A percentile compares a stretch with the other conserved stretches of the same genome.
Conservation (phyloP, 2,329 filamentous ascomycete species). For the Aspergillus viridinutans region DNA sequence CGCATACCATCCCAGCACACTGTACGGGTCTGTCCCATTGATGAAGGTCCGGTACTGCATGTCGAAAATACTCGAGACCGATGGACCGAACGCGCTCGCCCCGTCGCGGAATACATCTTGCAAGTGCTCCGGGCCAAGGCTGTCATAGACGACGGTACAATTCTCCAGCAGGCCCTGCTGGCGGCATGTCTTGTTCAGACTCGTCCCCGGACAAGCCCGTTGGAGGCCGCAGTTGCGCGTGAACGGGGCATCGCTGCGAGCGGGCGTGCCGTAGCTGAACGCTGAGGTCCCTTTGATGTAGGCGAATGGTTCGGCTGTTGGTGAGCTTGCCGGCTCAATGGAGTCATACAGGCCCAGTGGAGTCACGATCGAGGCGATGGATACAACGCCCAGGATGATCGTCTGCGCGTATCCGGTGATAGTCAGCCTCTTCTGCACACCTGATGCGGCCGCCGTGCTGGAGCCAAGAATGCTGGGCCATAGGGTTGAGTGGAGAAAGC, state of each 20-base stretch:
- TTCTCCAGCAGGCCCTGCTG: not conserved
- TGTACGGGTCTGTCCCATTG: conserved; percentile 3
- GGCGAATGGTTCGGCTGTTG: conserved; percentile 26
- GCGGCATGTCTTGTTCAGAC: not conserved
- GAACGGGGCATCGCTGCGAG: conserved; percentile 29
- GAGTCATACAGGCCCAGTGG: conserved; percentile 46
- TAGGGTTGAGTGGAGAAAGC: conserved; percentile 36
- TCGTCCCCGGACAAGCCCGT: conserved; percentile 21
- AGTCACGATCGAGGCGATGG: conserved; percentile 44
- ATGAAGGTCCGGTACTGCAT: conserved; percentile 34
- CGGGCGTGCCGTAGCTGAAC: conserved; percentile 39
- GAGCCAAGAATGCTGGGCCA: conserved; percentile 42
- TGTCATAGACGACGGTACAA: conserved; percentile 25
- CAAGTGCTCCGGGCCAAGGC: conserved; percentile 31
- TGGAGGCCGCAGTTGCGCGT: conserved; percentile 29
- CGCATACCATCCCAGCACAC: not conserved
- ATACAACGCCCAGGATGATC: conserved; percentile 29
- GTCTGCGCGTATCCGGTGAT: conserved; percentile 24
- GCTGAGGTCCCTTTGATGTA: conserved; percentile 38
- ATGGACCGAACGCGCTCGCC: conserved; percentile 17
- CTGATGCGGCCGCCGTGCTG: conserved; percentile 31
- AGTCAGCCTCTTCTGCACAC: conserved; percentile 27
- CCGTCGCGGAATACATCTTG: conserved; percentile 40
- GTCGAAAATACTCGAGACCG: conserved; percentile 43
- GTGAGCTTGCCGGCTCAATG: conserved; percentile 20